These are phyloP conservation scores for Podochytrium sp. DNA, from an alignment of 192 early-diverging fungal species.

Conservation along the genomic window DNA sequence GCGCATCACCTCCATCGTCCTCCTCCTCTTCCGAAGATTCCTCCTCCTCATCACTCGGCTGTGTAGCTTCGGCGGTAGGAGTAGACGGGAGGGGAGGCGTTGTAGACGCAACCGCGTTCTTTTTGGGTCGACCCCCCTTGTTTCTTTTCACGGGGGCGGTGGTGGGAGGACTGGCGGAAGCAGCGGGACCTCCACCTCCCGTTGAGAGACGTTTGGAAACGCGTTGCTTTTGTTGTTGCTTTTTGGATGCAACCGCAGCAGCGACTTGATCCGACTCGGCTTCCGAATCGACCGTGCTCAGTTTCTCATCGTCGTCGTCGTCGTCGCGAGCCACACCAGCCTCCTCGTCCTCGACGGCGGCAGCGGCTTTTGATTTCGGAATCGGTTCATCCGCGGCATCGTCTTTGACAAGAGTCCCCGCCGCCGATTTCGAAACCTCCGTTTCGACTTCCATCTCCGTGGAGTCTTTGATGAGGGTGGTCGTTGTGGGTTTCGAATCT, in stretches of 20 bases:
- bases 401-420: no score
- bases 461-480: no score
- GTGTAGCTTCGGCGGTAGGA: no score
- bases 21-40: neutral
- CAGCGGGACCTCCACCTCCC: no score
- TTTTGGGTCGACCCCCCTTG: no score
- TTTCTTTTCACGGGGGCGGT: no score
- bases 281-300: neutral
- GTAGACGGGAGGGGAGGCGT: no score
- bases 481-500: no score
- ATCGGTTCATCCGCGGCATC: neutral
- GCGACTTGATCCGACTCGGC: neutral
- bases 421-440: no score
- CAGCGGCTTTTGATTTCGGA: neutral
- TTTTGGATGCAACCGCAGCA: neutral
- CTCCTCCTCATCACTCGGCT: neutral
- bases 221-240: neutral
- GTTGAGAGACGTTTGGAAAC: neutral
- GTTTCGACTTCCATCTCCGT: no score
- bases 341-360: neutral
- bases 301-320: neutral
- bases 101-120: no score
- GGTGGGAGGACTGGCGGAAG: no score
- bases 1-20: neutral
- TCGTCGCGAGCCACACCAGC: neutral